Evolutionary conservation across 306 rosid species (phyloP), one percentile per base, ranked within the genome.

Genomic region (Pterocarpus santalinus): DNA sequence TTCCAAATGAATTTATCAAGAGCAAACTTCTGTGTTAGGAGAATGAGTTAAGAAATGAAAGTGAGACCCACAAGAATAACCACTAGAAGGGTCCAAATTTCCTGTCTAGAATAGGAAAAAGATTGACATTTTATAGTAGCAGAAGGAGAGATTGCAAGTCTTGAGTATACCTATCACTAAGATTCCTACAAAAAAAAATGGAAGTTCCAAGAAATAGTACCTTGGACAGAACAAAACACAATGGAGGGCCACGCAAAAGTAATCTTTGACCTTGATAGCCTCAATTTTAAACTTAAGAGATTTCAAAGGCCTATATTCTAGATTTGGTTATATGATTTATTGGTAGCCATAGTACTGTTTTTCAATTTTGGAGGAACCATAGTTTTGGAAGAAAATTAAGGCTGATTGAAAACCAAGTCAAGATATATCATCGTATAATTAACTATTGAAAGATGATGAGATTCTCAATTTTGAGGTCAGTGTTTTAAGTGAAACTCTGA

Each of bases 321-420:
- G 52, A 72, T 66, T 72, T 46, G 52, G 55, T 34, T 58, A 16
- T 66, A 65, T 34, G 36, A 32, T 35, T 39, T n/a, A 72, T 8
- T 52, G 53, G 13, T 22, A 66, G 61, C 49, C 82, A 13, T 49
- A 17, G 11, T n/a, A 70, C 34, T 52, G 55, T 61, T 82, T 57
- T 73, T 17, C 43, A 13, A 68, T n/a, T 61, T 69, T 10, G 1
- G 28, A n/a, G n/a, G 76, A 78, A 55, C 65, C 46, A 32, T 5
- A 47, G 33, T 17, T 64, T 55, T 61, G 13, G 58, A 73, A 77
- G 81, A 64, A 77, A 74, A 56, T 28, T 46, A 67, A 55, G 64
- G 55, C 46, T 63, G 12, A 47, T 34, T 63, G 70, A 41, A 77
- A 69, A 67, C 70, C 43, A 66, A 63, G 77, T 28, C 67, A 38